These are phyloP conservation scores for Globisporangium nodosum DNA, from an alignment of 352 stramenopile species.

Conservation along the genomic window DNA sequence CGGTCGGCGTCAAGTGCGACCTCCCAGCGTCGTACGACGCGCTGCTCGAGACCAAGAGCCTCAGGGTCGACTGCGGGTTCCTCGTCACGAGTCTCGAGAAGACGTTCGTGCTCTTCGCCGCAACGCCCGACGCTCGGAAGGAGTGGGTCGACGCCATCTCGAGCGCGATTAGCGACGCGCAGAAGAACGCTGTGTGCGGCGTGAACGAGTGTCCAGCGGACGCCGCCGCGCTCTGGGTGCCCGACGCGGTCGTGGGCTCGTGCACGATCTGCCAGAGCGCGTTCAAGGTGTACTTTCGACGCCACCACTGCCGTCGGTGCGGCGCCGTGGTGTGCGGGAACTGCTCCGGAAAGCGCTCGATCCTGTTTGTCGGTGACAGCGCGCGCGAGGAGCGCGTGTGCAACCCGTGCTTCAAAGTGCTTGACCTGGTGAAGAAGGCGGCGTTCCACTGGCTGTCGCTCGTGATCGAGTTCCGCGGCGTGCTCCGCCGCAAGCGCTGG, in stretches of 20 bases:
- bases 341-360: slow-evolving; percentile 60
- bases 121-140: slow-evolving; percentile 31
- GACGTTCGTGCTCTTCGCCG: slow-evolving; percentile 72
- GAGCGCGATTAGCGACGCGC: slow-evolving; percentile 47
- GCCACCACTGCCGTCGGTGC: slow-evolving; percentile 79
- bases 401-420: slow-evolving; percentile 55
- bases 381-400: slow-evolving; percentile 65
- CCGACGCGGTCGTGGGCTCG: slow-evolving; percentile 52
- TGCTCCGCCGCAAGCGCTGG: slow-evolving; percentile 60
- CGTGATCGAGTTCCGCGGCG: slow-evolving; percentile 63
- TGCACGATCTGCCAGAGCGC: slow-evolving; percentile 63
- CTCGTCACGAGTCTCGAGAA: slow-evolving; percentile 79
- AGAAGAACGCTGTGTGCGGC: slow-evolving; percentile 21
- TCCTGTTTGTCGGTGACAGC: slow-evolving; percentile 68
- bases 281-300: slow-evolving; percentile 75
- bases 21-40: slow-evolving; percentile 44
- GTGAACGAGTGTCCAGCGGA: slow-evolving; percentile 38
- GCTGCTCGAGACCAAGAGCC: slow-evolving; percentile 38
- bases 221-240: slow-evolving; percentile 70
- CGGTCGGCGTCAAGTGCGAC: slow-evolving; percentile 55
- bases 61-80: slow-evolving; percentile 57
- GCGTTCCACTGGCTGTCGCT: slow-evolving; percentile 64
- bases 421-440: slow-evolving; percentile 58
- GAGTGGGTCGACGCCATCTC: slow-evolving; percentile 61
- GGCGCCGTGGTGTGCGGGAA: slow-evolving; percentile 72